Conservation (phyloP, 108 stramenopile species). For the Pseudonitzschia multiseries region DNA sequence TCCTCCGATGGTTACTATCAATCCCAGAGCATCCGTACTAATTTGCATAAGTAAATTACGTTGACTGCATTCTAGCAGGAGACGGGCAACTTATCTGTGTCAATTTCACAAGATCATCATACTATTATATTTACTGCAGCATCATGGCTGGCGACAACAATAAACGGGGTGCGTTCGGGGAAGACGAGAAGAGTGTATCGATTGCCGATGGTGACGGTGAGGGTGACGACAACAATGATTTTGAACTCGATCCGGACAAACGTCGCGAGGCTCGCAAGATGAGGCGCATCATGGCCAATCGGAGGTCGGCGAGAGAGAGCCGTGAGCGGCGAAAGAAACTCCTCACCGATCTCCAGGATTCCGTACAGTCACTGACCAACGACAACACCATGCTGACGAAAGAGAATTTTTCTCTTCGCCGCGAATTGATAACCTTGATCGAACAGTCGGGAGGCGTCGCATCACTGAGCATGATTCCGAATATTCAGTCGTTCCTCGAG, state of each 20-base stretch:
- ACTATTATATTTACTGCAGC: neutral
- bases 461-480: conserved; percentile 41
- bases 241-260: conserved; percentile 41
- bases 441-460: conserved; percentile 37
- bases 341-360: conserved; percentile 41
- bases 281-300: conserved; percentile 55
- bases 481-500: conserved; percentile 32
- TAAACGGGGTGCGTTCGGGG: neutral
- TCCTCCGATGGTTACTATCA: no score
- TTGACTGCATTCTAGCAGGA: neutral
- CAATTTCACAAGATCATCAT: neutral
- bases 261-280: conserved; percentile 44
- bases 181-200: neutral
- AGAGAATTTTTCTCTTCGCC: conserved; percentile 36
- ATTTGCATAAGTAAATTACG: no score
- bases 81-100: no score
- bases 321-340: conserved; percentile 49
- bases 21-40: no score
- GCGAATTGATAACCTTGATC: conserved; percentile 33
- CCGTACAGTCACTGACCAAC: conserved; percentile 38
- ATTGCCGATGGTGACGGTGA: conserved; percentile 12
- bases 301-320: conserved; percentile 46
- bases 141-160: neutral
- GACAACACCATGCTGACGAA: conserved; percentile 42
- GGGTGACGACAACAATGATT: conserved; percentile 26